These are phyloP conservation scores for Oehlia diaphana DNA, from an alignment of 192 early-diverging fungal species.

Conservation along the genomic window DNA sequence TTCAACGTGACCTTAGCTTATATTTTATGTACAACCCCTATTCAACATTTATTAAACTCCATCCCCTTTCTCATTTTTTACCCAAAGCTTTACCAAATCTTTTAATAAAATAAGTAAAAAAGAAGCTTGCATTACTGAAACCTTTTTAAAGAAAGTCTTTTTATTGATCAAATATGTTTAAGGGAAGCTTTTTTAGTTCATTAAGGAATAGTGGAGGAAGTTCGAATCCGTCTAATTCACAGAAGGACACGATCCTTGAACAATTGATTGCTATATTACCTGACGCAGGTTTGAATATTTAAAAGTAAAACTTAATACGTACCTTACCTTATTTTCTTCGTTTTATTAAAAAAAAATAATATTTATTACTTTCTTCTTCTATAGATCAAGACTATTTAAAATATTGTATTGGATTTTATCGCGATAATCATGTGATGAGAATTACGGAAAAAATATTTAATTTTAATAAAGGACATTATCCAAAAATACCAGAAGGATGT, in stretches of 20 bases:
- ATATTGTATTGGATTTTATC: slow-evolving; percentile 35
- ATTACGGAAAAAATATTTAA: slow-evolving; percentile 40
- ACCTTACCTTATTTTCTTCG: too few relatives aligned
- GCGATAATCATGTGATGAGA: slow-evolving; percentile 34
- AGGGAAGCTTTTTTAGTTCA: neutral
- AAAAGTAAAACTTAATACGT: neutral
- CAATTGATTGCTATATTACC: slow-evolving; percentile 26
- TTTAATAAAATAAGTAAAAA: too few relatives aligned
- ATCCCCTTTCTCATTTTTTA: too few relatives aligned
- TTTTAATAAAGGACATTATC: slow-evolving; percentile 33
- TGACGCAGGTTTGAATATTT: slow-evolving; percentile 20
- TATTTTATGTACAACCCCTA: too few relatives aligned
- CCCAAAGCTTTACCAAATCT: too few relatives aligned
- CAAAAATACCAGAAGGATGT: slow-evolving; percentile 26
- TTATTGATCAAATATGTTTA: neutral
- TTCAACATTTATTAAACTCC: too few relatives aligned
- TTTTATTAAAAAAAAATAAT: too few relatives aligned
- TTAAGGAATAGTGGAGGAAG: neutral
- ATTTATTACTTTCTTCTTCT: neutral
- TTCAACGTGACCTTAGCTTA: too few relatives aligned
- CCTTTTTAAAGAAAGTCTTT: neutral
- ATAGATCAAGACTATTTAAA: slow-evolving; percentile 39
- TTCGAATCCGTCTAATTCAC: neutral
- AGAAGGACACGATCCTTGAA: slow-evolving; percentile 16
- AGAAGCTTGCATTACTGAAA: too few relatives aligned